Evolutionary conservation across 768 basidiomycete species (phyloP).

Genomic region (Trametopsis cervina): DNA sequence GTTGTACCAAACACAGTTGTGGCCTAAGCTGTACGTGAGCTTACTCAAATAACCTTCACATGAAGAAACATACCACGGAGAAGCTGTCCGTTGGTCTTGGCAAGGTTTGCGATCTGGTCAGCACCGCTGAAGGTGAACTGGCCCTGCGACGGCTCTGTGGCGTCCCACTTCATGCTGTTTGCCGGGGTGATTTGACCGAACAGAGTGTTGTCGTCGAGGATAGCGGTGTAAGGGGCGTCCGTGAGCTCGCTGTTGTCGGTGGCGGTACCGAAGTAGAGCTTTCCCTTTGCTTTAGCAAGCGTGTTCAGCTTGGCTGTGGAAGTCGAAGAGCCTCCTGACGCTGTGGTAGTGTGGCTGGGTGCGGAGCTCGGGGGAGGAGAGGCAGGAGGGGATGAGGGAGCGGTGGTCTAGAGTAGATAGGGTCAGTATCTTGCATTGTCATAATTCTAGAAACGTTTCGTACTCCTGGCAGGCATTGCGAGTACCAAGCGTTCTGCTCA

Average conservation of each 20-base stretch:
- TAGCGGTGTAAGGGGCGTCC: slow-evolving; percentile 31
- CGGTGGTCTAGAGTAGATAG: background rate
- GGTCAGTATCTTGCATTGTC: slow-evolving; percentile 1
- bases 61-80: slow-evolving; percentile 31
- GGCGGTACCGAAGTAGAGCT: slow-evolving; percentile 42
- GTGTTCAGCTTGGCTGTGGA: slow-evolving; percentile 24
- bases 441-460: background rate
- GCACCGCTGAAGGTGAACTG: slow-evolving; percentile 40
- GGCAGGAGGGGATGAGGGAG: background rate
- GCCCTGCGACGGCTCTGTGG: slow-evolving; percentile 43
- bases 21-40: slow-evolving; percentile 14
- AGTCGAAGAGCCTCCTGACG: background rate
- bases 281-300: slow-evolving; percentile 32
- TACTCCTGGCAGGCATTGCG: slow-evolving; percentile 12
- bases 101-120: slow-evolving; percentile 38
- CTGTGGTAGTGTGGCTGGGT: background rate
- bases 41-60: background rate
- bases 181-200: slow-evolving; percentile 40
- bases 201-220: slow-evolving; percentile 28
- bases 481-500: slow-evolving; percentile 10
- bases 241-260: slow-evolving; percentile 40
- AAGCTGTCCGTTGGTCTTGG: slow-evolving; percentile 39
- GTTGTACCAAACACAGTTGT: slow-evolving; percentile 41
- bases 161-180: slow-evolving; percentile 46
- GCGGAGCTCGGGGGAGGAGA: background rate